A percentile compares a stretch with the other conserved stretches of the same genome.
Evolutionary conservation across 345 rosid genomes (phyloP).

Genomic region (Salix purpurea): DNA sequence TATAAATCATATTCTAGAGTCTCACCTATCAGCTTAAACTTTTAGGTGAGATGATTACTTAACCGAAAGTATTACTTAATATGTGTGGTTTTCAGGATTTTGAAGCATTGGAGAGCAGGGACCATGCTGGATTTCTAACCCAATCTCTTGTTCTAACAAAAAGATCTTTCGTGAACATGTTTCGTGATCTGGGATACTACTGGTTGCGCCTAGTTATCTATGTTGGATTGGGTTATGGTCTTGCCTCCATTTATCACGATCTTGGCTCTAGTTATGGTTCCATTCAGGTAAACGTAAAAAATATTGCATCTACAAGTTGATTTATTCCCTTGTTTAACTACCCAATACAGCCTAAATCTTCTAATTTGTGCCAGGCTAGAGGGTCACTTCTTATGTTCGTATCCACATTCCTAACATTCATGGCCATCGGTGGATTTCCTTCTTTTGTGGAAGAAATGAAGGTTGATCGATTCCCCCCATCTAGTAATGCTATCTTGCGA

Average conservation of each 20-base stretch:
- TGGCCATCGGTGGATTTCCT: constrained; percentile 57
- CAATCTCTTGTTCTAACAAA: constrained; percentile 42
- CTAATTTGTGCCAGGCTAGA: constrained; percentile 29
- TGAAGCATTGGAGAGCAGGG: constrained; percentile 20
- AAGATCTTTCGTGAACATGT: constrained; percentile 59
- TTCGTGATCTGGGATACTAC: constrained; percentile 58
- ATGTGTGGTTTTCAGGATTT: constrained; percentile 2
- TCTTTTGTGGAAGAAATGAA: constrained; percentile 62
- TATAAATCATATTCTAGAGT: too few species aligned
- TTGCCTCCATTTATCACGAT: constrained; percentile 5
- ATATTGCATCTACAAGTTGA: neutral
- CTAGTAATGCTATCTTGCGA: neutral
- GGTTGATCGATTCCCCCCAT: constrained; percentile 21
- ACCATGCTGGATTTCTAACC: constrained; percentile 32
- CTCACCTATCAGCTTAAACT: too few species aligned
- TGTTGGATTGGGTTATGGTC: constrained; percentile 21
- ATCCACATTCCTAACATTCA: constrained; percentile 42
- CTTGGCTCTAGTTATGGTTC: neutral
- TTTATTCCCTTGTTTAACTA: too few species aligned
- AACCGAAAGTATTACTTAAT: too few species aligned
- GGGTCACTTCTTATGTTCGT: constrained; percentile 44
- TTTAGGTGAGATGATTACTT: too few species aligned
- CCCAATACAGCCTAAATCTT: neutral
- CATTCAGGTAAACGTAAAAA: constrained; percentile 19
- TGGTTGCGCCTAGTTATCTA: constrained; percentile 61